Conservation (phyloP, 495 filamentous ascomycete species). For the Aspergillus cristatus region DNA sequence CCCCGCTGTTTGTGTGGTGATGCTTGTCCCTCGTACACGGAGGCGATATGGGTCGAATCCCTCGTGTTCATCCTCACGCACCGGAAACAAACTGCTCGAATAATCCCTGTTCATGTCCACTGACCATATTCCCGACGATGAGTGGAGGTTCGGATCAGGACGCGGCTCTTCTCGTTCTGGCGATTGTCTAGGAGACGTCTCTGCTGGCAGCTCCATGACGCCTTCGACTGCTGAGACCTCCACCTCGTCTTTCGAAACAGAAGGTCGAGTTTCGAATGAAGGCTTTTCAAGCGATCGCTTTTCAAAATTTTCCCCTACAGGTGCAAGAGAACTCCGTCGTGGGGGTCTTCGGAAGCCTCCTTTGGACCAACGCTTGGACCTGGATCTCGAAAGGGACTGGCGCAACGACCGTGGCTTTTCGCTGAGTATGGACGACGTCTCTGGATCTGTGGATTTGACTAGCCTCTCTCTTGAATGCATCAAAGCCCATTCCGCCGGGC, state of each 20-base stretch:
- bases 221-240: slow-evolving; percentile 33
- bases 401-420: slow-evolving; percentile 23
- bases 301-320: slow-evolving; percentile 17
- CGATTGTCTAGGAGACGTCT: slow-evolving; percentile 31
- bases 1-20: slow-evolving; percentile 33
- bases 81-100: slow-evolving; percentile 17
- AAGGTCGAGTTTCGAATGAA: not conserved
- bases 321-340: slow-evolving; percentile 23
- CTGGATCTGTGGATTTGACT: slow-evolving; percentile 12
- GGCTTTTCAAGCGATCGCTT: slow-evolving; percentile 8
- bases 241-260: slow-evolving; percentile 20
- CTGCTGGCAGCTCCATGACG: slow-evolving; percentile 29
- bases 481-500: slow-evolving; percentile 33
- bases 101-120: slow-evolving; percentile 15
- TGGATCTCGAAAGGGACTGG: slow-evolving; percentile 23
- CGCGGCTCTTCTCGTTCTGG: slow-evolving; percentile 26
- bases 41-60: slow-evolving; percentile 15
- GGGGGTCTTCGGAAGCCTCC: slow-evolving; percentile 12
- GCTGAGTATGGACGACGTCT: slow-evolving; percentile 16
- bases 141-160: slow-evolving; percentile 19
- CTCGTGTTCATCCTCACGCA: slow-evolving; percentile 16
- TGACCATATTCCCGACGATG: slow-evolving; percentile 27
- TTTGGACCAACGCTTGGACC: slow-evolving; percentile 19
- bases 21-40: slow-evolving; percentile 28
- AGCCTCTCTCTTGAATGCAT: slow-evolving; percentile 34